Evolutionary conservation across 345 rosid genomes (phyloP).

Genomic region (Eucalyptus regnans): DNA sequence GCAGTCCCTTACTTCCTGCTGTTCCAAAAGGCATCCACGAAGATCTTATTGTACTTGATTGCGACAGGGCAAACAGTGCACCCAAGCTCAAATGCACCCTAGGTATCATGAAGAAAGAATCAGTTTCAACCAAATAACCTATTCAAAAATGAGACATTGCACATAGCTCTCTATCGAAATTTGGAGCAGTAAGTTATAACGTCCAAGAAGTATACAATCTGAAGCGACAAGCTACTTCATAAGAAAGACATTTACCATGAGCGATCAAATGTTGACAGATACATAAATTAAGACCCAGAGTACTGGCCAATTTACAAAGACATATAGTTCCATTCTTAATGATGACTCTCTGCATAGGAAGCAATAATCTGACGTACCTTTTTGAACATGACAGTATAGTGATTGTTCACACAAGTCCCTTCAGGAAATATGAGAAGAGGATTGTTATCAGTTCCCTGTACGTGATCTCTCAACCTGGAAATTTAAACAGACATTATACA

Average conservation of each 20-base stretch:
- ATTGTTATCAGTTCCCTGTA: constrained; percentile 77
- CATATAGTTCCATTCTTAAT: neutral
- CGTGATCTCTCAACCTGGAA: constrained; percentile 88
- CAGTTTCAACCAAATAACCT: neutral
- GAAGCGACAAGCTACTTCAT: neutral
- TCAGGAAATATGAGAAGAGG: constrained; percentile 99
- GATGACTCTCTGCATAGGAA: neutral
- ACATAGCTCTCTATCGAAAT: neutral
- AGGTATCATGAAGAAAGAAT: constrained; percentile 6
- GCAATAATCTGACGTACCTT: constrained; percentile 34
- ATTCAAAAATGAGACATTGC: neutral
- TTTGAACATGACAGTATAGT: constrained; percentile 97
- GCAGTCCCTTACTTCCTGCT: constrained; percentile 69
- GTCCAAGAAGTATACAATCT: neutral
- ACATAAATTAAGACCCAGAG: neutral
- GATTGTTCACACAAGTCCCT: constrained; percentile 95
- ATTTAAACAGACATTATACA: constrained; percentile 2
- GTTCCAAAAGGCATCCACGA: constrained; percentile 99
- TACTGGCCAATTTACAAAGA: neutral
- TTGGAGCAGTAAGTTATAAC: neutral
- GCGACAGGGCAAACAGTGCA: constrained; percentile 95
- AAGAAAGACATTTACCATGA: neutral
- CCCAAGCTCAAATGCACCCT: constrained; percentile 98
- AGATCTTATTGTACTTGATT: constrained; percentile 93
- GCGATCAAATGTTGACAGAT: neutral